Percentiles rank a stretch among this genome's conserved stretches.
Evolutionary conservation across 129 eudicot species (phyloP).

Genomic region (Mikania micrantha): DNA sequence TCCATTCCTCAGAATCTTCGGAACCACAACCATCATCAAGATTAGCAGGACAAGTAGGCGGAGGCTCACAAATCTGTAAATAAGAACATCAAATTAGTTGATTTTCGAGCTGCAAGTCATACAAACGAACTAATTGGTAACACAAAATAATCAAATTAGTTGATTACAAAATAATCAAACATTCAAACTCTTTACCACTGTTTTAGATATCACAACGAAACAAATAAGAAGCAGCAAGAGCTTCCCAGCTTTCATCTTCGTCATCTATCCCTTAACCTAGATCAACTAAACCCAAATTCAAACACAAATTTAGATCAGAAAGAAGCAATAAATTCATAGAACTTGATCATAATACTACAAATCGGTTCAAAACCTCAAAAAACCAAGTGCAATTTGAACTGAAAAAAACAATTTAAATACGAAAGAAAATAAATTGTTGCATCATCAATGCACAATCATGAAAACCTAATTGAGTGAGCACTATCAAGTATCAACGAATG

Average conservation of each 20-base stretch:
- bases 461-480: background rate
- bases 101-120: background rate
- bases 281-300: too few species aligned
- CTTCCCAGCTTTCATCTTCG: conserved; percentile 37
- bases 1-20: conserved; percentile 48
- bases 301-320: too few species aligned
- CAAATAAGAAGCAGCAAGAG: conserved; percentile 40
- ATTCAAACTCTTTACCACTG: conserved; percentile 42
- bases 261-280: conserved; percentile 24
- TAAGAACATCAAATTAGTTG: background rate
- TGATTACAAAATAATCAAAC: background rate
- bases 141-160: too few species aligned
- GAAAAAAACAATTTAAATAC: background rate
- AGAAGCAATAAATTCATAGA: too few species aligned
- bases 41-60: conserved; percentile 91
- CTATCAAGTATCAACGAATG: background rate
- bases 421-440: background rate
- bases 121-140: background rate
- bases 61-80: conserved; percentile 51
- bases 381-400: background rate
- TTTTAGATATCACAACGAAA: conserved; percentile 24
- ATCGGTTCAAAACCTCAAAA: conserved; percentile 1
- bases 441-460: background rate
- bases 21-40: conserved; percentile 43
- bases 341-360: background rate